Evolutionary conservation across 148 eudicot genomes (phyloP), one percentile per base, ranked within the genome.

Genomic region (Cornus controversa): DNA sequence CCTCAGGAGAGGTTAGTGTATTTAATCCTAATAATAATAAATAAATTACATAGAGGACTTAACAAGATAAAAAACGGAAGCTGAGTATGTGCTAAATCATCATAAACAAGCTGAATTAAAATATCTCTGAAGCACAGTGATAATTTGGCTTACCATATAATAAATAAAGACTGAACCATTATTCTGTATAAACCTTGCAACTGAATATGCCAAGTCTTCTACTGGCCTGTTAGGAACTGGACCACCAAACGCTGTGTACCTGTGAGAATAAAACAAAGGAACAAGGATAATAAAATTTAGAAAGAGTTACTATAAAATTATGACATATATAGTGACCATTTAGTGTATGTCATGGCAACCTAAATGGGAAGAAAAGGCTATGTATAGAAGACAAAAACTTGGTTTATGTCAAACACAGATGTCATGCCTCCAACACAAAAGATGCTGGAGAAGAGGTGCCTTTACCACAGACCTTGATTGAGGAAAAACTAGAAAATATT

Each of bases 141-240:
- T 27, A 16, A 47, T 29, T 64, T 47, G 34, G 77, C 45, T 90
- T 85, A 90, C 99, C 99, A 95, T 95, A 79, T 95, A 95, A 72
- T 95, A 95, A 84, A 89, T 95, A 71, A 95, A 80, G 47, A 84
- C 93, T 6, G 97, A 93, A 60, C 99, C 99, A n/a, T 90, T 90
- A 62, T 91, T 95, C 75, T 90, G 96, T 71, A 95, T 84, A 67
- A 95, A 95, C 76, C 94, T 89, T 13, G 93, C 96, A 20, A 93
- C 97, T 70, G 96, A 71, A 78, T 79, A 95, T 15, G 99, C 99
- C 50, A 95, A 80, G 78, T 95, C 96, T 86, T 95, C 97, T 73
- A 85, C 96, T 24, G 99, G 99, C 82, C 99, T 87, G 58, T 82
- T 72, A 64, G 94, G 96, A 73, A 82, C 75, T 23, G 99, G 70